Evolutionary conservation across 2,329 filamentous ascomycete species (phyloP), one percentile per base, ranked within the genome.

Genomic region (Aspergillus jensenii): DNA sequence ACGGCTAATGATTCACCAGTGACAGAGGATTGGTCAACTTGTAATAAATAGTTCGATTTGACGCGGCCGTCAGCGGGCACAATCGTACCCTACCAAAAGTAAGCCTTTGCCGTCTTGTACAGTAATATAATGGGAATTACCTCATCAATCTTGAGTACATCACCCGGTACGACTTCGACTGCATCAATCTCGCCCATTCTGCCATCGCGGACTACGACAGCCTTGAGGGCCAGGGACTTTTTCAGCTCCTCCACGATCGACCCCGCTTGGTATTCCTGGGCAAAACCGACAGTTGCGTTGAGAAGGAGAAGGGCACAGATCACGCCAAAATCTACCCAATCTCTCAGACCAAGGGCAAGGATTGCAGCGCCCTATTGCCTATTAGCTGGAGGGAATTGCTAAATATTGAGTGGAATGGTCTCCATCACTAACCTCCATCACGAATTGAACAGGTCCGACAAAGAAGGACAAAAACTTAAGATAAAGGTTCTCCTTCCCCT

Each of bases 261-360:
- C 73, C 90, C 91, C 61, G 91, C 91, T 78, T 96, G 90, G 78
- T 84, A 96, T 79, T 96, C 91, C 76, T 96, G 91, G 59, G 93
- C 81, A 78, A 96, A 96, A 78, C 91, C 91, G 63, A 96, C 91
- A 63, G 78, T 80, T 43, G 91, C 91, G 79, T 96, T 96, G 64
- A 96, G 88, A 65, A 96, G 74, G 9, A 96, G 84, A 51, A 96
- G 82, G 71, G 80, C 91, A 76, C 89, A 91, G 67, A 96, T 96
- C 71, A 96, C 91, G 82, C 90, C 91, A 71, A 96, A 93, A 80
- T 96, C 91, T 64, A 96, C 89, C 91, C 91, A 96, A 70, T 95
- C 90, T 76, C 90, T 78, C 43, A 96, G 85, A 86, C 90, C 90
- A 61, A 89, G 90, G 72, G 91, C 91, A 59, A 96, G 84, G 70